Evolutionary conservation across 129 eudicot species (phyloP).

Genomic region (carrot (Daucus carota)): DNA sequence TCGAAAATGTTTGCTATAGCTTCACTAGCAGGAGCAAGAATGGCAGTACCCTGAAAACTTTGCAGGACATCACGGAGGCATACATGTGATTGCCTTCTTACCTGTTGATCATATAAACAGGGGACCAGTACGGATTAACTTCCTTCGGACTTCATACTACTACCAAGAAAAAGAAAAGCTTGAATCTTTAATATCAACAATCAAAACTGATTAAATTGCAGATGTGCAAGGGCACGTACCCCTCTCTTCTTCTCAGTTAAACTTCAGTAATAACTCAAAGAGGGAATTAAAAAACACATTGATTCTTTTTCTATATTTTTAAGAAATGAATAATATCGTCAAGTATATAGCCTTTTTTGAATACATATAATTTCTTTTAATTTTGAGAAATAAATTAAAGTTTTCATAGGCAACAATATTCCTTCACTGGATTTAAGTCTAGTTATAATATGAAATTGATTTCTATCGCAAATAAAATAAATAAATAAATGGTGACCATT

Average conservation of each 20-base stretch:
- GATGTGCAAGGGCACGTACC: not conserved
- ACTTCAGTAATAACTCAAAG: too few species aligned
- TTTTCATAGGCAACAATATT: too few species aligned
- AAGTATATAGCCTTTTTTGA: too few species aligned
- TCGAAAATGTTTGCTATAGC: constrained; percentile 58
- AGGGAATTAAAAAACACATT: not conserved
- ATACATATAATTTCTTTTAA: too few species aligned
- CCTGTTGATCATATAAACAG: constrained; percentile 32
- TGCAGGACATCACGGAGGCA: constrained; percentile 60
- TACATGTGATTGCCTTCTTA: constrained; percentile 60
- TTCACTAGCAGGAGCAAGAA: constrained; percentile 83
- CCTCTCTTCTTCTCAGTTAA: not conserved
- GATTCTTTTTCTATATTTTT: not conserved
- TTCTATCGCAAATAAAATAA: too few species aligned
- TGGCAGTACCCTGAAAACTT: constrained; percentile 39
- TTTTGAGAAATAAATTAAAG: too few species aligned
- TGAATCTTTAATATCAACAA: not conserved
- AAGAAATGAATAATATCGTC: too few species aligned
- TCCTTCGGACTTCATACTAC: not conserved
- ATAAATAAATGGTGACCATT: too few species aligned
- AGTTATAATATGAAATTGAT: too few species aligned
- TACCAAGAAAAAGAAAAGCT: not conserved
- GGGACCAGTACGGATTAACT: not conserved
- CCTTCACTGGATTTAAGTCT: too few species aligned
- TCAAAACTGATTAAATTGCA: not conserved